A percentile compares a stretch with the other conserved stretches of the same genome.
phyloP scores from a whole-genome alignment of 1,139 yeast genomes.

The Lodderomyces pseudojiufengensis region DNA sequence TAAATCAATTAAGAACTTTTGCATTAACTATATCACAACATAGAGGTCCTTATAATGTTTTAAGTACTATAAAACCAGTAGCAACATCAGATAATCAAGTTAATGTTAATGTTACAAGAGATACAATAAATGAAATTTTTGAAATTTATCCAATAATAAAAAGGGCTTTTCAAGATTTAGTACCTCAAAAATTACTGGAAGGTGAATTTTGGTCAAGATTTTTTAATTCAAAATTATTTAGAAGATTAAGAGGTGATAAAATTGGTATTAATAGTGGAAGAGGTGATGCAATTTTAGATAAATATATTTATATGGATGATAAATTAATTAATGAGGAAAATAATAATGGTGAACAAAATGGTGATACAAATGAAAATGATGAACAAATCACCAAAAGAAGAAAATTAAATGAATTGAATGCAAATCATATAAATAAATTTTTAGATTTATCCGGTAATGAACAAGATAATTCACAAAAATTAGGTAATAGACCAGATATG shows the following conservation, averaged over 20 bases:
- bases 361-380: constrained; percentile 14
- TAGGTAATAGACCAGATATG: constrained; percentile 82
- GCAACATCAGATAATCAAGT: constrained; percentile 89
- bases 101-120: constrained; percentile 87
- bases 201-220: constrained; percentile 98
- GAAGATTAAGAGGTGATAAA: constrained; percentile 87
- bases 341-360: constrained; percentile 14
- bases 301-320: constrained; percentile 63
- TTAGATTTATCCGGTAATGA: constrained; percentile 78
- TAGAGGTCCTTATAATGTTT: constrained; percentile 89
- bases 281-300: constrained; percentile 82
- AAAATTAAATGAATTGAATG: constrained; percentile 4
- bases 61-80: constrained; percentile 89
- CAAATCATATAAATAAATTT: constrained; percentile 44
- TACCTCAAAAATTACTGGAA: constrained; percentile 74
- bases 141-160: constrained; percentile 92
- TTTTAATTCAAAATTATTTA: constrained; percentile 81
- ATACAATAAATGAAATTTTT: constrained; percentile 84
- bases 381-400: constrained; percentile 3
- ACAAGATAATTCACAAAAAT: constrained; percentile 71
- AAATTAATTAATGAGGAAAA: constrained; percentile 20
- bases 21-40: constrained; percentile 83
- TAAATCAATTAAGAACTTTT: constrained; percentile 76
- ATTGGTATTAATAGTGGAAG: constrained; percentile 57
- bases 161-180: constrained; percentile 83